A percentile compares a stretch with the other conserved stretches of the same genome.
These are phyloP conservation scores for Rhizopogon vinicolor DNA, from an alignment of 768 basidiomycete species.

Conservation along the genomic window DNA sequence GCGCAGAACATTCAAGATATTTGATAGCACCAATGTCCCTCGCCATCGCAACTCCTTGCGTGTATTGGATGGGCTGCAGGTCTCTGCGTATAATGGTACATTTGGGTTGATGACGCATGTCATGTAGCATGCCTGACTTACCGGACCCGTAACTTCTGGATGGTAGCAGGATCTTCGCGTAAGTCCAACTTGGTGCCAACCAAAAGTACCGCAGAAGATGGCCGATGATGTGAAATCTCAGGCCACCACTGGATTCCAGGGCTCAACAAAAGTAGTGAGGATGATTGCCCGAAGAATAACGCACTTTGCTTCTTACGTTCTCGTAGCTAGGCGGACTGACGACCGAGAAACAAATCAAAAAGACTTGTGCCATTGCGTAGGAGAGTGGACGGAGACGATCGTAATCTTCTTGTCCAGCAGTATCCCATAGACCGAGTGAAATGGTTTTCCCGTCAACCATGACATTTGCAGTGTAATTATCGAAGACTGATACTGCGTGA, in stretches of 20 bases:
- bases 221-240: slow-evolving; percentile 96
- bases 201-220: slow-evolving; percentile 86
- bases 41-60: slow-evolving; percentile 85
- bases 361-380: slow-evolving; percentile 99
- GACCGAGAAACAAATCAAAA: slow-evolving; percentile 98
- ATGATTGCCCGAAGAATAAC: slow-evolving; percentile 17
- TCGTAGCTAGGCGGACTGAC: slow-evolving; percentile 98
- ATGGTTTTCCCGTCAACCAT: slow-evolving; percentile 99
- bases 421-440: slow-evolving; percentile 98
- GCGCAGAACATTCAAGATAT: slow-evolving; percentile 92
- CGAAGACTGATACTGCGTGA: slow-evolving; percentile 64
- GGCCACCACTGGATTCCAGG: slow-evolving; percentile 73
- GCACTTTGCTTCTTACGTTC: slow-evolving; percentile 95
- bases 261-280: slow-evolving; percentile 6
- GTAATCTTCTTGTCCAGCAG: slow-evolving; percentile 99
- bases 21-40: slow-evolving; percentile 95
- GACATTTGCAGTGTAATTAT: slow-evolving; percentile 98
- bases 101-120: neutral
- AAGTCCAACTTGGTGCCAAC: slow-evolving; percentile 98
- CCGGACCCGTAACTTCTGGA: slow-evolving; percentile 92
- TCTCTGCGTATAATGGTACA: slow-evolving; percentile 44
- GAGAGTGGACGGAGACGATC: slow-evolving; percentile 96
- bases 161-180: slow-evolving; percentile 89
- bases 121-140: slow-evolving; percentile 28
- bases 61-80: slow-evolving; percentile 92